Base-by-base conservation (phyloP, 75 land plant genomes). In the Sequoiadendron giganteum region DNA sequence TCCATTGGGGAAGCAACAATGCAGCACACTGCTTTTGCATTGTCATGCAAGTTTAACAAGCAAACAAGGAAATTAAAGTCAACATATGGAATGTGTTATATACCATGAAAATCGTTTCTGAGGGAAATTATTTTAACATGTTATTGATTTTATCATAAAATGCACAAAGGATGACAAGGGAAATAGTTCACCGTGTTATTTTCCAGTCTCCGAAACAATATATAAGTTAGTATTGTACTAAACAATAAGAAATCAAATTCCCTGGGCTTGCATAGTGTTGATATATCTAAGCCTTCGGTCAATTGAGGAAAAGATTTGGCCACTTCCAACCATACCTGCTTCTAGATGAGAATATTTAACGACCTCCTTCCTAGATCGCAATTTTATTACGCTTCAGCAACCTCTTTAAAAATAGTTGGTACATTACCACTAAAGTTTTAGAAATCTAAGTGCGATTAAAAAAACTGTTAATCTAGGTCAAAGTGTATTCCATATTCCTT, bases 281-380 rank as follows among this genome's bases (percentile, higher is more conserved):
- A 82, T 47, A 47, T 82, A 43, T 47, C 54, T 42, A 82, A n/a
- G 30, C 47, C 52, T 3, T 82, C 14, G 25, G 32, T 82, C 49
- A 47, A n/a, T 79, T 25, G 70, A 40, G 13, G 82, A 25, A 79
- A 21, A 40, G 18, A 79, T 79, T 79, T 42, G 82, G 28, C 82
- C 45, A 36, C 42, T 79, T 79, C 40, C 45, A 79, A 79, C 25
- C 18, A 78, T 15, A 78, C 45, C 47, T 21, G 45, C 83, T 45
- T 21, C 49, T 81, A 25, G 30, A 30, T n/a, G 32, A 82, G 32
- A 30, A 82, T 45, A 82, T 49, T 45, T n/a, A 79, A 78, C n/a
- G 48, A 82, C 34, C 84, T 82, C 43, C 83, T 43, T 82, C 43
- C 48, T 45, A 82, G 84, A 47, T 82, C 48, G 47, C 48, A 82